These are phyloP conservation scores for Xylaria acuta DNA, from an alignment of 495 filamentous ascomycete genomes.

Conservation along the genomic window DNA sequence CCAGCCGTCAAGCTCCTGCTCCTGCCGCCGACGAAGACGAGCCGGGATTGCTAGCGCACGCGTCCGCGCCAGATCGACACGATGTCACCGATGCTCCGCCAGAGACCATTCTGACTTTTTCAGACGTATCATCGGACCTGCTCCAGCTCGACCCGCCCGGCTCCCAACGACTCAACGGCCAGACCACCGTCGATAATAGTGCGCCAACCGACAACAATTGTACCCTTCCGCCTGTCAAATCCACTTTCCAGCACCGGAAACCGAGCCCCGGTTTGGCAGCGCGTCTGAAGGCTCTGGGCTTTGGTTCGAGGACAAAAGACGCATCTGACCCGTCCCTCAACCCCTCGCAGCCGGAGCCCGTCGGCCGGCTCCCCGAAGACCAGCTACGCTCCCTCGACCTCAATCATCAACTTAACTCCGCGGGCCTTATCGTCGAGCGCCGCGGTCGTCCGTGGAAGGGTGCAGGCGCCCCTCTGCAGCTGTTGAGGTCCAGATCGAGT, in stretches of 20 bases:
- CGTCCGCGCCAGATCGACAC: slow-evolving; percentile 28
- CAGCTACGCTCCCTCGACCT: slow-evolving; percentile 72
- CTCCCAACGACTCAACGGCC: slow-evolving; percentile 23
- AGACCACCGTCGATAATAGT: slow-evolving; percentile 28
- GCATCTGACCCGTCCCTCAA: slow-evolving; percentile 40
- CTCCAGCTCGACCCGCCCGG: slow-evolving; percentile 44
- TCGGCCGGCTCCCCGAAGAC: slow-evolving; percentile 77
- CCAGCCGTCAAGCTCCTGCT: slow-evolving; percentile 19
- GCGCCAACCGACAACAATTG: slow-evolving; percentile 15
- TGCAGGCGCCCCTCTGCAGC: slow-evolving; percentile 49
- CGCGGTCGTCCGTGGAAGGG: slow-evolving; percentile 71
- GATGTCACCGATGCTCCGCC: slow-evolving; percentile 38
- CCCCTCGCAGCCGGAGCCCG: slow-evolving; percentile 46
- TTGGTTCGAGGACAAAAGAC: slow-evolving; percentile 55
- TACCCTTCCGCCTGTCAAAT: slow-evolving; percentile 26
- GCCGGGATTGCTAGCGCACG: slow-evolving; percentile 32
- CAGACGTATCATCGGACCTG: slow-evolving; percentile 48
- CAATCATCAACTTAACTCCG: slow-evolving; percentile 63
- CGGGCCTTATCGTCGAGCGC: slow-evolving; percentile 58
- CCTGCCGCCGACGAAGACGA: slow-evolving; percentile 26
- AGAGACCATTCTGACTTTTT: slow-evolving; percentile 46
- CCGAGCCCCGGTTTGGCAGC: slow-evolving; percentile 78
- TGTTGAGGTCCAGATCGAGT: slow-evolving; percentile 42
- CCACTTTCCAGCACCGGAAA: slow-evolving; percentile 53
- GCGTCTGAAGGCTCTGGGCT: slow-evolving; percentile 74